phyloP scores from a whole-genome alignment of 169 alveolate genomes.

The Plasmodium knowlesi region DNA sequence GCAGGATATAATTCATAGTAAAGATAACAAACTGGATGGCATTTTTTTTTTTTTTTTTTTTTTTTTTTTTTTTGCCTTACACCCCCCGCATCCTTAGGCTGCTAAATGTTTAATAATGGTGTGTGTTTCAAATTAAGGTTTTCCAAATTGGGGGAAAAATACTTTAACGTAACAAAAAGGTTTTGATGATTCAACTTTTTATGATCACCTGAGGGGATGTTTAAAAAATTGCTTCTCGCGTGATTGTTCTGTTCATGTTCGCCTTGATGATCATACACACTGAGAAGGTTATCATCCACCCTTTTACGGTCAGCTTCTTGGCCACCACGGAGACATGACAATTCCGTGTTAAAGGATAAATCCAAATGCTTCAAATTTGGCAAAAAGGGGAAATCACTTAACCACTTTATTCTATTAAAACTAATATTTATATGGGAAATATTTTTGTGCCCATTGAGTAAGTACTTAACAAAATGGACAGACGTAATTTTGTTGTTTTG shows the following conservation, averaged over 20 bases:
- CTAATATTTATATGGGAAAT: slow-evolving; percentile 22
- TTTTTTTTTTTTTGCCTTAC: background rate
- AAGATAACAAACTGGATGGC: background rate
- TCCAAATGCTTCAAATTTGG: slow-evolving; percentile 15
- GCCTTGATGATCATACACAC: background rate
- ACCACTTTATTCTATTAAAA: slow-evolving; percentile 9
- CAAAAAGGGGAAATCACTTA: slow-evolving; percentile 3
- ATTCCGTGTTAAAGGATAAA: slow-evolving; percentile 18
- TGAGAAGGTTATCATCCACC: background rate
- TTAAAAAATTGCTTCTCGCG: background rate
- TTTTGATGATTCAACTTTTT: background rate
- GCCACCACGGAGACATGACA: background rate
- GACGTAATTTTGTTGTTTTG: slow-evolving; percentile 26
- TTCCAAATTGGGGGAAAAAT: slow-evolving; percentile 14
- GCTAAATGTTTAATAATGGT: background rate
- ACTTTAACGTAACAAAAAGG: background rate
- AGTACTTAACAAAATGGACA: slow-evolving; percentile 6
- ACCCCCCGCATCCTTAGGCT: background rate
- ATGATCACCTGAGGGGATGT: background rate
- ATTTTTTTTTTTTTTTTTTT: background rate
- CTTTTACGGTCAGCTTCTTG: background rate
- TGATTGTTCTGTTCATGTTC: background rate
- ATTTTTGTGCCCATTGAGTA: slow-evolving; percentile 20
- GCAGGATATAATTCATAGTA: background rate
- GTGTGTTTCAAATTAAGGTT: slow-evolving; percentile 16